A percentile compares a stretch with the other conserved stretches of the same genome.
Conservation (phyloP, 306 rosid species). For the Quercus aquifolioides region DNA sequence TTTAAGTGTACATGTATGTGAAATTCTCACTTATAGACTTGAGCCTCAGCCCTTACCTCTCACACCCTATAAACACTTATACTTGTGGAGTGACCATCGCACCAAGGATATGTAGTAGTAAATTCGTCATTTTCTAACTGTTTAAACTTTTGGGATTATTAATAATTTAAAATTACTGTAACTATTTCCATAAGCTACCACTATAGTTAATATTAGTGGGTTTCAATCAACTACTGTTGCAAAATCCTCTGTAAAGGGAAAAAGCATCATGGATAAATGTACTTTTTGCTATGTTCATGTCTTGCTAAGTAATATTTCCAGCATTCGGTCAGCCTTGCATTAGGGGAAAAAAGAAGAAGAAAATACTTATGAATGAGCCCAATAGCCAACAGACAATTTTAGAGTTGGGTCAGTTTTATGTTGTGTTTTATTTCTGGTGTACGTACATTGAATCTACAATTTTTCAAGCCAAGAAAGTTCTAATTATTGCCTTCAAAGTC, state of each 20-base stretch:
- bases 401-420: slow-evolving; percentile 4
- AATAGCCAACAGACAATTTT: neutral
- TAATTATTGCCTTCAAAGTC: neutral
- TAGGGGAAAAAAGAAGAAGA: too few relatives aligned
- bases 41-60: rapidly evolving
- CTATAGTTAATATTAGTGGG: too few relatives aligned
- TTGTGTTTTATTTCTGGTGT: neutral
- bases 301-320: neutral
- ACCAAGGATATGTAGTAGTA: rapidly evolving
- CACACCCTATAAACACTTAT: too few relatives aligned
- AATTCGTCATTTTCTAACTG: too few relatives aligned
- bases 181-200: too few relatives aligned
- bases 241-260: neutral
- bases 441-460: neutral
- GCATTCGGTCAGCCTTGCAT: neutral
- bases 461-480: slow-evolving; percentile 8
- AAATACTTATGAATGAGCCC: neutral
- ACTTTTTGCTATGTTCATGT: neutral
- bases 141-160: too few relatives aligned
- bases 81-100: rapidly evolving
- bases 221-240: too few relatives aligned
- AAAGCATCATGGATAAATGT: neutral
- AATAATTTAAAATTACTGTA: too few relatives aligned
- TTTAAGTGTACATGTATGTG: too few relatives aligned
- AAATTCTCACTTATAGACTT: too few relatives aligned